Evolutionary conservation across 2,329 filamentous ascomycete species (phyloP).

Genomic region (Aureobasidium namibiae): DNA sequence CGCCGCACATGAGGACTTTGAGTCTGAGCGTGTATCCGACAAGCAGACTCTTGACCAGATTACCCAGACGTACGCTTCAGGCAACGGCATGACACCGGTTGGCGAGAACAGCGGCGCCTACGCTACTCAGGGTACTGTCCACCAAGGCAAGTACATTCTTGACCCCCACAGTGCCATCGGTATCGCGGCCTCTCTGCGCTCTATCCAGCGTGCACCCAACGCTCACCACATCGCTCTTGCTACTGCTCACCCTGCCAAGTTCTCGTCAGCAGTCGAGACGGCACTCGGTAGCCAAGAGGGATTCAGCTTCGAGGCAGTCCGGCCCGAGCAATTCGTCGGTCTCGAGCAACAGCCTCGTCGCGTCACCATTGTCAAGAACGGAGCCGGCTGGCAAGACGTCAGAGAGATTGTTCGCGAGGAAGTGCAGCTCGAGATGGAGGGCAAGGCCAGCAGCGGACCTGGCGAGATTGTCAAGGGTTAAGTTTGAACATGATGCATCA

Average conservation of each 20-base stretch:
- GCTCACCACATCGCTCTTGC: slow-evolving; percentile 72
- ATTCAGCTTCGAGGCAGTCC: slow-evolving; percentile 70
- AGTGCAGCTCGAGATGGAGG: slow-evolving; percentile 44
- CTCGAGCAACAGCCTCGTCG: slow-evolving; percentile 68
- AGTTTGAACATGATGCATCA: background rate
- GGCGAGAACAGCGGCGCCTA: slow-evolving; percentile 27
- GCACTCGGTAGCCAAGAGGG: slow-evolving; percentile 63
- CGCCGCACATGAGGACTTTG: slow-evolving; percentile 65
- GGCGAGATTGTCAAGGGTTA: slow-evolving; percentile 12
- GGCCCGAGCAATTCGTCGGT: slow-evolving; percentile 74
- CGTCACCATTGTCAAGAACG: slow-evolving; percentile 58
- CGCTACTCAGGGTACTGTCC: slow-evolving; percentile 28
- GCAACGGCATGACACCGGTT: slow-evolving; percentile 19
- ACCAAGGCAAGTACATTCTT: slow-evolving; percentile 60
- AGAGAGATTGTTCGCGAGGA: slow-evolving; percentile 66
- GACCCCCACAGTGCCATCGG: slow-evolving; percentile 92
- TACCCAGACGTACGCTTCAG: slow-evolving; percentile 32
- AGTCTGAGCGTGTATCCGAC: slow-evolving; percentile 63
- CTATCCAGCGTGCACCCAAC: slow-evolving; percentile 39
- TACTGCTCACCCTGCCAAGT: slow-evolving; percentile 95
- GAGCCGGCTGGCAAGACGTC: slow-evolving; percentile 62
- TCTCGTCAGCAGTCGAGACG: slow-evolving; percentile 72
- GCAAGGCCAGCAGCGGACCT: slow-evolving; percentile 11
- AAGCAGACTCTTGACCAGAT: slow-evolving; percentile 41
- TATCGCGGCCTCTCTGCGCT: slow-evolving; percentile 65